phyloP scores from a whole-genome alignment of 2,329 filamentous ascomycete genomes.

The Nigrospora oryzae region DNA sequence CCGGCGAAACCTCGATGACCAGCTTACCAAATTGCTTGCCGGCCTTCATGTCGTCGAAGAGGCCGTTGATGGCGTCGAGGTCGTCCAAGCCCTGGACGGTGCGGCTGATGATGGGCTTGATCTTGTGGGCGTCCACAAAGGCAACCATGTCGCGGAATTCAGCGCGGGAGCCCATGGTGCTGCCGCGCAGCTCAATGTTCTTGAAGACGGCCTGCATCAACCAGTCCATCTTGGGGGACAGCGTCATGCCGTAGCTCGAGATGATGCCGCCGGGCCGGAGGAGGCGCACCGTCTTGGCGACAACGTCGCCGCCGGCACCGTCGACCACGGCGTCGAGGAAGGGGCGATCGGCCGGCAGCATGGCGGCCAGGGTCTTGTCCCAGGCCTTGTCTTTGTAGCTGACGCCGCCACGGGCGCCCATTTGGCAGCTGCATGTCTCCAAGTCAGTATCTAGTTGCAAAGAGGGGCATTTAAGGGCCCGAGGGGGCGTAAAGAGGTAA shows the following conservation, averaged over 20 bases:
- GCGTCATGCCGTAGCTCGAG: slow-evolving; percentile 84
- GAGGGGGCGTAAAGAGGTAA: too few species aligned
- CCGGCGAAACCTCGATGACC: slow-evolving; percentile 59
- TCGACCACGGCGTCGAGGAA: slow-evolving; percentile 81
- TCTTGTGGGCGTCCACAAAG: slow-evolving; percentile 66
- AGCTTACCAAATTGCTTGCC: slow-evolving; percentile 88
- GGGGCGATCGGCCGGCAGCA: slow-evolving; percentile 57
- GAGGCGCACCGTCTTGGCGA: slow-evolving; percentile 58
- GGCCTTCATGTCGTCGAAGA: slow-evolving; percentile 84
- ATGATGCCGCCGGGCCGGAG: slow-evolving; percentile 81
- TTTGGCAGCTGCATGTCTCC: slow-evolving; percentile 13
- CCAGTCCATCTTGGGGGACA: slow-evolving; percentile 78
- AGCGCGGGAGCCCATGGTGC: slow-evolving; percentile 82
- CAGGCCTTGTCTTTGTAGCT: slow-evolving; percentile 71
- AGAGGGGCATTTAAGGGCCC: too few species aligned
- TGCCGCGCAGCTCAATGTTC: slow-evolving; percentile 80
- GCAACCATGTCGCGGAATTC: slow-evolving; percentile 89
- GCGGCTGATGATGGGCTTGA: slow-evolving; percentile 70
- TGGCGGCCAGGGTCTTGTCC: slow-evolving; percentile 63
- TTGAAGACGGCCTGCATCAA: slow-evolving; percentile 74
- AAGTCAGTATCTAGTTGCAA: too few species aligned
- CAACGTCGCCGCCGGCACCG: slow-evolving; percentile 79
- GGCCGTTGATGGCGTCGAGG: slow-evolving; percentile 65
- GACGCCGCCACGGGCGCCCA: slow-evolving; percentile 79
- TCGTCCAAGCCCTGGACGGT: slow-evolving; percentile 67